Base-by-base conservation (phyloP, 2,329 filamentous ascomycete species). In the Cladophialophora exuberans region DNA sequence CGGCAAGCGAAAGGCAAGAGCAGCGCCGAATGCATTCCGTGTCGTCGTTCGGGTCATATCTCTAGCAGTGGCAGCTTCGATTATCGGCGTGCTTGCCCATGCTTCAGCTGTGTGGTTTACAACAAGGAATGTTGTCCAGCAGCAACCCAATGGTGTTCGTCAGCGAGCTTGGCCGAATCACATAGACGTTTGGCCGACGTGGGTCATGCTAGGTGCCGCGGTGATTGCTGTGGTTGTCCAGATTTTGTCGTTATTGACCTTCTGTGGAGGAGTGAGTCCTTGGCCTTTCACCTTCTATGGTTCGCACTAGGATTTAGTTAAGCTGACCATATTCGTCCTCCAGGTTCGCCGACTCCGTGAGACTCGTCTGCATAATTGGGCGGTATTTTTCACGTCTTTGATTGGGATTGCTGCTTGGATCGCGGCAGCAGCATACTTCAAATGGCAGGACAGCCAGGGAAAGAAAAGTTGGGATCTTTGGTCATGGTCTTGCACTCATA, bases 181-280 rank as follows among this genome's bases (percentile, higher is more conserved):
- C 6, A 42, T 54, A 18, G 42, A 48, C 52, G 15, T 47, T 6
- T 48, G 43, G 44, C 52, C 52, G n/a, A 54, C 44, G 9, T 54
- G 52, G 52, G 43, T 54, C n/a, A 54, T 54, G 52, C 52, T 54
- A 13, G 52, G 23, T 1, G 52, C 52, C 18, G 52, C 52, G 1
- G 43, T 54, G 17, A 43, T 49, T 30, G 43, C 43, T 13, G 36
- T 54, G 9, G 3, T 48, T 35, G 26, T 54, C 11, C 44, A 48
- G 31, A 26, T 48, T 11, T 35, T 54, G 11, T 46, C 52, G 17
- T 25, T 54, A 20, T 33, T 54, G 23, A 54, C 43, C n/a, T 41
- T 54, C 33, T 47, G 43, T 18, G 52, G 52, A 26, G 31, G 33
- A 15, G 52, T 54, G 36, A 25, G 52, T 48, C 31, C 6, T 36